Evolutionary conservation across 1,284 basidiomycete genomes (phyloP).

Genomic region (Ustilago shanxiensis): DNA sequence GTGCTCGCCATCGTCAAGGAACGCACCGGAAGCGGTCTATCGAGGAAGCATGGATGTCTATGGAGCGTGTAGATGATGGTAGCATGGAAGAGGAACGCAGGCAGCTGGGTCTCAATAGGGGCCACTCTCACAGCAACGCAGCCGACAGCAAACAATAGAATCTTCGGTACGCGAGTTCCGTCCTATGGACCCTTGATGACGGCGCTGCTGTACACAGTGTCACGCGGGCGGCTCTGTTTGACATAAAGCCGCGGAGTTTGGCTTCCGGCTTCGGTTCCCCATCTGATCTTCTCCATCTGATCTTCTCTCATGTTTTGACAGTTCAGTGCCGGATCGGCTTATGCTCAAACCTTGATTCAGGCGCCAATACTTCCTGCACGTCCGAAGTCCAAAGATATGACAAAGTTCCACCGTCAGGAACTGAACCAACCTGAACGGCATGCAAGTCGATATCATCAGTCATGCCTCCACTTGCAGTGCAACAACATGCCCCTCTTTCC

Average conservation of each 20-base stretch:
- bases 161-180: neutral
- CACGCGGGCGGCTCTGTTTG: neutral
- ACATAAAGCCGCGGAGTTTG: neutral
- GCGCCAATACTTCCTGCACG: too few species aligned
- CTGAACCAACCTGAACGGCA: neutral
- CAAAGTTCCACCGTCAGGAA: too few species aligned
- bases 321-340: neutral
- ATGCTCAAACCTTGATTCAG: too few species aligned
- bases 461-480: constrained; percentile 12
- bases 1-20: constrained; percentile 13
- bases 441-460: neutral
- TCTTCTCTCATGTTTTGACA: neutral
- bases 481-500: neutral
- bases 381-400: too few species aligned
- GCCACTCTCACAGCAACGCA: neutral
- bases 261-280: neutral
- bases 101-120: neutral
- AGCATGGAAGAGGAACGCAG: too few species aligned
- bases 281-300: neutral
- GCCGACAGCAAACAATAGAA: neutral
- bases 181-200: constrained; percentile 1
- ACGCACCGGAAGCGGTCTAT: neutral
- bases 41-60: neutral
- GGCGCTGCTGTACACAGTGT: neutral
- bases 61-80: neutral